Percentiles rank a stretch among this genome's conserved stretches.
These are phyloP conservation scores for Panicum miliaceum DNA, from an alignment of 176 grass and related monocot species.

Conservation along the genomic window DNA sequence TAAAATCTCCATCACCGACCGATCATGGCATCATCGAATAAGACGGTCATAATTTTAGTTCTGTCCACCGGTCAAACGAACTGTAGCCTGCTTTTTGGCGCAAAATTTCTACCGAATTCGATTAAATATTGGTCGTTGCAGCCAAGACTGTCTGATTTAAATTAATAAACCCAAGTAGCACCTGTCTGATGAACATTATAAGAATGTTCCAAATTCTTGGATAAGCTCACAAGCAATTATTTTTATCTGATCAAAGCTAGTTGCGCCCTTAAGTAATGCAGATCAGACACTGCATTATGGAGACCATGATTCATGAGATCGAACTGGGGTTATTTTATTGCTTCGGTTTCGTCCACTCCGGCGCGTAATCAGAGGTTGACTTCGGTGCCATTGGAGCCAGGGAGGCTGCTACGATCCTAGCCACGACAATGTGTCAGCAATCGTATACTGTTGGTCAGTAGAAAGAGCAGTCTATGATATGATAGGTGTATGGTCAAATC, in stretches of 20 bases:
- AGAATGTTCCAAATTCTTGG: constrained; percentile 1
- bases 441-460: background rate
- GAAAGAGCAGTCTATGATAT: background rate
- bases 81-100: background rate
- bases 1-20: background rate
- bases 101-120: background rate
- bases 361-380: constrained; percentile 36
- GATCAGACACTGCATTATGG: background rate
- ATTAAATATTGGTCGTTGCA: background rate
- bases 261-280: background rate
- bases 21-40: background rate
- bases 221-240: background rate
- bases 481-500: background rate
- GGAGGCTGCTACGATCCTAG: constrained; percentile 13
- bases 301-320: constrained; percentile 1
- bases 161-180: background rate
- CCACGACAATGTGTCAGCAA: background rate
- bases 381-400: background rate
- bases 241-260: background rate
- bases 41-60: background rate
- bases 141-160: background rate
- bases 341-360: background rate
- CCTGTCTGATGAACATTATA: background rate
- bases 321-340: background rate
- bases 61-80: background rate